phyloP scores from a whole-genome alignment of 352 stramenopile genomes.

The Globisporangium camurandrum region DNA sequence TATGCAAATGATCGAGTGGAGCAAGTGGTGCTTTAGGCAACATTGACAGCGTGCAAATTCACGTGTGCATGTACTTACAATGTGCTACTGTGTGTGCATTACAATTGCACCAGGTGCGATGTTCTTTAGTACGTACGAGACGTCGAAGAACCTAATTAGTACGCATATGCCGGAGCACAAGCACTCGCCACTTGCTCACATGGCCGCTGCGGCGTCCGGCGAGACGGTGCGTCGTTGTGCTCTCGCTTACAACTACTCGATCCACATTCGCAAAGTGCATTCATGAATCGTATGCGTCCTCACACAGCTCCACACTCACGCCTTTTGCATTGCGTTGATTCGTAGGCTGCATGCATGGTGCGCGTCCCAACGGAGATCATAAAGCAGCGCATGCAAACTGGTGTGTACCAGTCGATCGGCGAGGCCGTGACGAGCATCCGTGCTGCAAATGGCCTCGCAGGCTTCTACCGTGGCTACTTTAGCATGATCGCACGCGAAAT shows the following conservation, averaged over 20 bases:
- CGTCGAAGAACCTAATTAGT: slow-evolving; percentile 73
- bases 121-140: slow-evolving; percentile 90
- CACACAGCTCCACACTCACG: too few relatives aligned
- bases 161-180: slow-evolving; percentile 48
- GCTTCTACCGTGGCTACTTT: slow-evolving; percentile 96
- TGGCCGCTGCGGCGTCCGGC: slow-evolving; percentile 91
- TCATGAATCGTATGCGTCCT: too few relatives aligned
- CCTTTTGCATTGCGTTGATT: too few relatives aligned
- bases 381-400: slow-evolving; percentile 98
- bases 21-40: too few relatives aligned
- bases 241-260: neutral
- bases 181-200: slow-evolving; percentile 90
- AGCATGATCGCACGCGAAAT: slow-evolving; percentile 99
- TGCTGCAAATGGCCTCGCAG: slow-evolving; percentile 60
- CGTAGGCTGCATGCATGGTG: slow-evolving; percentile 92
- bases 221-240: slow-evolving; percentile 71
- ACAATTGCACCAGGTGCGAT: slow-evolving; percentile 46
- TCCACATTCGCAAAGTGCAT: too few relatives aligned
- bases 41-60: too few relatives aligned
- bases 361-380: slow-evolving; percentile 98
- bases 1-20: too few relatives aligned
- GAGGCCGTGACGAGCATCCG: slow-evolving; percentile 76
- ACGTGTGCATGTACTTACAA: neutral
- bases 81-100: neutral
- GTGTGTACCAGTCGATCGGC: slow-evolving; percentile 70